Conservation (phyloP, 192 early-diverging fungal species). For the Piromyces sp. region DNA sequence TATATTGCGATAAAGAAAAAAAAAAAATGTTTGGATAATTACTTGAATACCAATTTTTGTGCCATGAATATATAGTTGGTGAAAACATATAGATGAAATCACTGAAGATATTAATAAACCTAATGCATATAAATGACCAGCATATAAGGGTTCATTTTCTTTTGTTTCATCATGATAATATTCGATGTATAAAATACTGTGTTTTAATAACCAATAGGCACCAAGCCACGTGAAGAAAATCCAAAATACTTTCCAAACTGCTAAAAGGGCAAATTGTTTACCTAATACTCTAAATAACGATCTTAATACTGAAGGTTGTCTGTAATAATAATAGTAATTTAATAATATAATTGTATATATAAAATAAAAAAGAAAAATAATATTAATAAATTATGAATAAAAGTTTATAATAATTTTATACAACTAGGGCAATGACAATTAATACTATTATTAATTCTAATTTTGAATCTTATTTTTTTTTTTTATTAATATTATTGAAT, state of each 20-base stretch:
- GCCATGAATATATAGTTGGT: slow-evolving; percentile 20
- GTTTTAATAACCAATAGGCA: slow-evolving; percentile 26
- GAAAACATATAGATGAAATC: slow-evolving; percentile 14
- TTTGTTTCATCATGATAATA: slow-evolving; percentile 14
- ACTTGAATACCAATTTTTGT: slow-evolving; percentile 10
- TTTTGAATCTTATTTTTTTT: no score
- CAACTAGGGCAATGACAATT: no score
- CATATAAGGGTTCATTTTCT: slow-evolving; percentile 6
- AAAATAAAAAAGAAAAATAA: not conserved
- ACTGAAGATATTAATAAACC: slow-evolving; percentile 29
- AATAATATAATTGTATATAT: not conserved
- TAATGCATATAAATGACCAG: slow-evolving; percentile 33
- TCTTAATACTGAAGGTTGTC: not conserved
- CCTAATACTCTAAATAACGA: not conserved
- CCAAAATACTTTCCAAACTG: slow-evolving; percentile 16
- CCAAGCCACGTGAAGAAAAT: slow-evolving; percentile 40
- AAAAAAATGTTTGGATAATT: slow-evolving; percentile 20
- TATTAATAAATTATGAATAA: not conserved
- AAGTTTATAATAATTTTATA: no score
- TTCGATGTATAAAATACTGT: slow-evolving; percentile 1
- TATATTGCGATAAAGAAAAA: no score
- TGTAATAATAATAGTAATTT: not conserved
- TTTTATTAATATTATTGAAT: no score
- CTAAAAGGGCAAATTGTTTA: not conserved
- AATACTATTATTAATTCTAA: no score